phyloP scores from a whole-genome alignment of 2,329 filamentous ascomycete species.

The Fulvia fulva region DNA sequence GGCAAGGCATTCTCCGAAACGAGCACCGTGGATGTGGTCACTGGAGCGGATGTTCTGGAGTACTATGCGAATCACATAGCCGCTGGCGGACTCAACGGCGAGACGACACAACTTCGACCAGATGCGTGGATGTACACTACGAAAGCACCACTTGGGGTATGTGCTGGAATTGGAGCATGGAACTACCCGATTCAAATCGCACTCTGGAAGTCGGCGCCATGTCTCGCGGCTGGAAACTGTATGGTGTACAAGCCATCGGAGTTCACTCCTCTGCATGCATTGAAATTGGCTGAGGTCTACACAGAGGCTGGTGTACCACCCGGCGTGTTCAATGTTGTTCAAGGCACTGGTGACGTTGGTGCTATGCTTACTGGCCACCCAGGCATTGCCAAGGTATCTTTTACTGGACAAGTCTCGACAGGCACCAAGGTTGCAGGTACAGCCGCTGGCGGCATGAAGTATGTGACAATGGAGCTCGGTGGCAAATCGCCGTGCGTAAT shows the following conservation, averaged over 20 bases:
- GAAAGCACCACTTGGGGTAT: constrained; percentile 78
- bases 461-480: constrained; percentile 87
- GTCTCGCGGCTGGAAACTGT: constrained; percentile 79
- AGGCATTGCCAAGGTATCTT: constrained; percentile 77
- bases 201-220: constrained; percentile 83
- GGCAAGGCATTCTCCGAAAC: constrained; percentile 85
- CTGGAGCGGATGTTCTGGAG: constrained; percentile 79
- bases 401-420: constrained; percentile 82
- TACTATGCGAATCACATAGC: constrained; percentile 80
- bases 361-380: constrained; percentile 70
- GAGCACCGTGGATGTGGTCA: constrained; percentile 75
- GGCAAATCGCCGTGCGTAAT: constrained; percentile 80
- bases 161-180: constrained; percentile 84
- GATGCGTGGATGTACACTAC: constrained; percentile 80
- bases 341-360: constrained; percentile 74
- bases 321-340: constrained; percentile 83
- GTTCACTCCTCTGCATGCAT: constrained; percentile 77
- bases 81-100: constrained; percentile 73
- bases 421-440: constrained; percentile 75
- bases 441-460: constrained; percentile 77
- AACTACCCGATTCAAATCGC: constrained; percentile 92
- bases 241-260: constrained; percentile 92
- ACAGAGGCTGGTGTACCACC: constrained; percentile 72
- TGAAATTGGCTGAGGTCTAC: constrained; percentile 71
- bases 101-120: constrained; percentile 68